Evolutionary conservation across 1,139 yeast genomes (phyloP).

Genomic region (Candida dubliniensis): DNA sequence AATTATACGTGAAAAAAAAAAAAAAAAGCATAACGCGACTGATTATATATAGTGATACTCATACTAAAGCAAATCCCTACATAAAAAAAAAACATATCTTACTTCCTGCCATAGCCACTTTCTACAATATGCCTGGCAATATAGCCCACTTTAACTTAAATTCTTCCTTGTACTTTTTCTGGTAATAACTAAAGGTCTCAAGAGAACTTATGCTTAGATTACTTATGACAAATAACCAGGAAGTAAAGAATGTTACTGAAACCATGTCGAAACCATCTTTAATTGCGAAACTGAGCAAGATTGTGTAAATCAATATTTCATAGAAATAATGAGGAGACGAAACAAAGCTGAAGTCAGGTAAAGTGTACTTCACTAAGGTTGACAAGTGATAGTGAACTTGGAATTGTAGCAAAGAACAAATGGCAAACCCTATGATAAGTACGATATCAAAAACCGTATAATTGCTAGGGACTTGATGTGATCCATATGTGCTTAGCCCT

Average conservation of each 20-base stretch:
- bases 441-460: conserved; percentile 17
- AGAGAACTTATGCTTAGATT: conserved; percentile 65
- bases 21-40: too few relatives aligned
- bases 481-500: conserved; percentile 15
- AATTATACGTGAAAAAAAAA: too few relatives aligned
- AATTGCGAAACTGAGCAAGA: conserved; percentile 26
- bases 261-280: conserved; percentile 13
- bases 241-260: conserved; percentile 20
- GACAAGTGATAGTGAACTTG: conserved; percentile 62
- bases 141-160: conserved; percentile 22
- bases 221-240: conserved; percentile 57
- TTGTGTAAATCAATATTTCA: conserved; percentile 64
- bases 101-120: neutral
- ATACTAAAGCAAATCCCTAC: neutral
- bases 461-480: conserved; percentile 8
- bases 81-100: neutral
- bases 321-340: conserved; percentile 83
- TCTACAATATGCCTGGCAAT: conserved; percentile 21
- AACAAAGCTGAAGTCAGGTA: conserved; percentile 51
- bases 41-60: neutral
- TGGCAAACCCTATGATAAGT: conserved; percentile 30
- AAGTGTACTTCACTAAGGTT: conserved; percentile 59
- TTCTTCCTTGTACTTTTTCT: conserved; percentile 22
- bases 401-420: conserved; percentile 57
- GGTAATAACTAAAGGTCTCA: conserved; percentile 58